Evolutionary conservation across 176 grass and related monocot genomes (phyloP).

Genomic region (Carex cristatella): DNA sequence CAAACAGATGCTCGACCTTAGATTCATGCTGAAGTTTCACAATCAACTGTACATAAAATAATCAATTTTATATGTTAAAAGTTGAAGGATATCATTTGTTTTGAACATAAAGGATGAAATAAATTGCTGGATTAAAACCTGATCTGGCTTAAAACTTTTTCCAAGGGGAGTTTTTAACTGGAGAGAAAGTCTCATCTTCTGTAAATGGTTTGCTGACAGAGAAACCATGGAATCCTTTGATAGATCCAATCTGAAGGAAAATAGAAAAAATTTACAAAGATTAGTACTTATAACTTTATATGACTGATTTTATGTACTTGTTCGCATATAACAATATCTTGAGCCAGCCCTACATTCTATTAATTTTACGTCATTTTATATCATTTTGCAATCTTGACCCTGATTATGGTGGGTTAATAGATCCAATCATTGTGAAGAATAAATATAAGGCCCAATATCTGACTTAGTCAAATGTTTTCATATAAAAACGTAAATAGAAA

Average conservation of each 20-base stretch:
- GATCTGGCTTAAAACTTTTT: constrained; percentile 81
- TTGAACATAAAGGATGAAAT: constrained; percentile 4
- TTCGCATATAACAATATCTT: background rate
- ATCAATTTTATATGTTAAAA: constrained; percentile 15
- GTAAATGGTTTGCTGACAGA: constrained; percentile 83
- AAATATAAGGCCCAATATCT: background rate
- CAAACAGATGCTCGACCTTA: constrained; percentile 90
- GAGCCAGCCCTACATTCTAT: background rate
- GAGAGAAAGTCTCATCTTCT: constrained; percentile 75
- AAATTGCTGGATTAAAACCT: constrained; percentile 42
- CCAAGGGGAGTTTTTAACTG: constrained; percentile 68
- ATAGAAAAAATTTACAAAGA: background rate
- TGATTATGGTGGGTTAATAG: no score
- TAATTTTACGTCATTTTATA: background rate
- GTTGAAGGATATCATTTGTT: background rate
- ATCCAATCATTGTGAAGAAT: background rate
- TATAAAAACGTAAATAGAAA: background rate
- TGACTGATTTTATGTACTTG: background rate
- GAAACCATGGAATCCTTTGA: constrained; percentile 44
- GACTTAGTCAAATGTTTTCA: background rate
- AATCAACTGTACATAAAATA: constrained; percentile 51
- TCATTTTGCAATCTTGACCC: background rate
- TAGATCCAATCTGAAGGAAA: constrained; percentile 79
- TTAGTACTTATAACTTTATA: background rate
- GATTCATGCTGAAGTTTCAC: constrained; percentile 91